Evolutionary conservation across 176 grass and related monocot genomes (phyloP).

Genomic region (Eremochloa ophiuroides): DNA sequence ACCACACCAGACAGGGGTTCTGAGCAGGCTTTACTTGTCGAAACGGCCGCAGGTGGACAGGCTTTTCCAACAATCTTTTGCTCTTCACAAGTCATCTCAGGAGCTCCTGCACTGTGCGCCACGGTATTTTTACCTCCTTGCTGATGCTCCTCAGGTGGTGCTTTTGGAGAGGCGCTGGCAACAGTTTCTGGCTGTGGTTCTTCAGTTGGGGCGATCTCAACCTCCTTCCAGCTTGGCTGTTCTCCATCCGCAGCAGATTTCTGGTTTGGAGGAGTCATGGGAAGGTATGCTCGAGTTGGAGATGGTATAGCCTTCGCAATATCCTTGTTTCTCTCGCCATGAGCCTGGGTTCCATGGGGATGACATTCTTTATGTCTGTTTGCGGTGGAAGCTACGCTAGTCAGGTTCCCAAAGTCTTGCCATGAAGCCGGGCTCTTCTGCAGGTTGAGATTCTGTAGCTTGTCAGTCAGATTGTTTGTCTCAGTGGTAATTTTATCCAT

Average conservation of each 20-base stretch:
- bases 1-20: constrained; percentile 31
- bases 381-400: neutral
- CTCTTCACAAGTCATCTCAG: constrained; percentile 20
- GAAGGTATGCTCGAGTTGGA: neutral
- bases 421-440: neutral
- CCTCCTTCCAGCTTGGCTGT: constrained; percentile 1
- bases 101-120: neutral
- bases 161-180: neutral
- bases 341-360: constrained; percentile 1
- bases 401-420: constrained; percentile 8
- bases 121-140: neutral
- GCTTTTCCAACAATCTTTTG: constrained; percentile 16
- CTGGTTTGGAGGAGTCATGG: neutral
- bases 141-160: constrained; percentile 8
- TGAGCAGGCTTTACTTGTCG: constrained; percentile 28
- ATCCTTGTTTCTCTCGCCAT: neutral
- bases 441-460: constrained; percentile 14
- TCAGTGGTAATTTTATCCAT: constrained; percentile 12
- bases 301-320: neutral
- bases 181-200: neutral
- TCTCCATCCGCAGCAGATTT: neutral
- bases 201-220: neutral
- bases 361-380: neutral
- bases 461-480: neutral
- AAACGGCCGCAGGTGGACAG: constrained; percentile 14